These are phyloP conservation scores for Tricholoma bakamatsutake DNA, from an alignment of 768 basidiomycete genomes.

Conservation along the genomic window DNA sequence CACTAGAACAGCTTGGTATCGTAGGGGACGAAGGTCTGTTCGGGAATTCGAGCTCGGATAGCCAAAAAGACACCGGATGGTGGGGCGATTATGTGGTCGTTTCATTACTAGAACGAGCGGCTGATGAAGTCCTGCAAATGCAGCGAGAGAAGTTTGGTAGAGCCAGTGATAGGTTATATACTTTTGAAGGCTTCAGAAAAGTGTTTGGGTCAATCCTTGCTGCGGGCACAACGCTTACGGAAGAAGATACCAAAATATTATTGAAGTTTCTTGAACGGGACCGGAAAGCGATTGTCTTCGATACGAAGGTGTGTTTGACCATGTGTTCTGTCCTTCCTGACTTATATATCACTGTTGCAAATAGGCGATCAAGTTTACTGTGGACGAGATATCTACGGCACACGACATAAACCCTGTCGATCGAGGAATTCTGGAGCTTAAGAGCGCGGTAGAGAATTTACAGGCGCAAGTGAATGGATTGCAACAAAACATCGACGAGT, in stretches of 20 bases:
- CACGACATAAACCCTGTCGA: conserved; percentile 71
- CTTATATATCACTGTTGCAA: background rate
- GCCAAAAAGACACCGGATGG: conserved; percentile 42
- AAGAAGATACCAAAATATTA: conserved; percentile 62
- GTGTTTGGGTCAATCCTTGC: conserved; percentile 45
- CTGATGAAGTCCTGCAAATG: conserved; percentile 45
- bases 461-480: conserved; percentile 64
- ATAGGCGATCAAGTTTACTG: conserved; percentile 80
- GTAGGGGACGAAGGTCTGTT: conserved; percentile 55
- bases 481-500: conserved; percentile 72
- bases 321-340: background rate
- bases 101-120: conserved; percentile 58
- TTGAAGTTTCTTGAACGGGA: conserved; percentile 80
- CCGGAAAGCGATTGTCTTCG: conserved; percentile 51
- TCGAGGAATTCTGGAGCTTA: conserved; percentile 74
- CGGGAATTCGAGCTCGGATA: conserved; percentile 15
- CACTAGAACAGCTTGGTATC: conserved; percentile 70
- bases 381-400: conserved; percentile 26
- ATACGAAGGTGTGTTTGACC: conserved; percentile 52
- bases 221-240: conserved; percentile 36
- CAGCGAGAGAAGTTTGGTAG: conserved; percentile 38
- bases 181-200: conserved; percentile 49
- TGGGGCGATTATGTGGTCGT: conserved; percentile 72
- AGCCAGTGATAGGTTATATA: conserved; percentile 59
- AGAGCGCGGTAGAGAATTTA: conserved; percentile 61